A percentile compares a stretch with the other conserved stretches of the same genome.
These are phyloP conservation scores for Gloeostereum incarnatum DNA, from an alignment of 768 basidiomycete genomes.

Conservation along the genomic window DNA sequence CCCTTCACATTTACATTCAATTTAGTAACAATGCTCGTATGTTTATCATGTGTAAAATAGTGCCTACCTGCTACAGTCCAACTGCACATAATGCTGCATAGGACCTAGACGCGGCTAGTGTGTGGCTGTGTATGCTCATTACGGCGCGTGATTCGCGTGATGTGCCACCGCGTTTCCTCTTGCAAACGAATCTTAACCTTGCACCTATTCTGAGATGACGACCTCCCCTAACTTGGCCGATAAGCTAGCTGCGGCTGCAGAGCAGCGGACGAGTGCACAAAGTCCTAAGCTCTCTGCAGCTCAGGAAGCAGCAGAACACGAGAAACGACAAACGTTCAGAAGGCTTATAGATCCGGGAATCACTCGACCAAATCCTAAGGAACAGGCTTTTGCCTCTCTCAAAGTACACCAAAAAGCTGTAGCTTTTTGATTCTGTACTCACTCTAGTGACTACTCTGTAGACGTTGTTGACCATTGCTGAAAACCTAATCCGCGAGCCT, in stretches of 20 bases:
- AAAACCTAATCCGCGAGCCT: slow-evolving; percentile 68
- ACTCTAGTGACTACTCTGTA: slow-evolving; percentile 19
- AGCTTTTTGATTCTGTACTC: slow-evolving; percentile 8
- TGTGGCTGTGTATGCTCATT: no score
- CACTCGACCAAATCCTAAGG: slow-evolving; percentile 56
- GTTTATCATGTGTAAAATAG: no score
- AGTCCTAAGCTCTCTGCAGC: slow-evolving; percentile 19
- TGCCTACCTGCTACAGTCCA: no score
- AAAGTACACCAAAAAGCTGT: slow-evolving; percentile 34
- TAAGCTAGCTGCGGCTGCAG: slow-evolving; percentile 37
- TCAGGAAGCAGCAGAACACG: slow-evolving; percentile 43
- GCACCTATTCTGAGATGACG: no score
- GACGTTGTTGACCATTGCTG: slow-evolving; percentile 60
- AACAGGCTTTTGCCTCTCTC: slow-evolving; percentile 50
- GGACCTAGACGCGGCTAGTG: no score
- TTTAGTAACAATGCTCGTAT: no score
- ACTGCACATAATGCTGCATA: no score
- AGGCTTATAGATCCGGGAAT: slow-evolving; percentile 77
- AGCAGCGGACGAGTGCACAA: slow-evolving; percentile 11
- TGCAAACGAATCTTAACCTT: no score
- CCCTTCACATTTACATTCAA: no score
- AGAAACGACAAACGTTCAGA: slow-evolving; percentile 62
- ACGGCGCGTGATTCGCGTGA: no score
- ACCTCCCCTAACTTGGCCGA: no score
- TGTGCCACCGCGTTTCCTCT: no score